Evolutionary conservation across 345 rosid genomes (phyloP), one percentile per base, ranked within the genome.

Genomic region (Microthlaspi erraticum): DNA sequence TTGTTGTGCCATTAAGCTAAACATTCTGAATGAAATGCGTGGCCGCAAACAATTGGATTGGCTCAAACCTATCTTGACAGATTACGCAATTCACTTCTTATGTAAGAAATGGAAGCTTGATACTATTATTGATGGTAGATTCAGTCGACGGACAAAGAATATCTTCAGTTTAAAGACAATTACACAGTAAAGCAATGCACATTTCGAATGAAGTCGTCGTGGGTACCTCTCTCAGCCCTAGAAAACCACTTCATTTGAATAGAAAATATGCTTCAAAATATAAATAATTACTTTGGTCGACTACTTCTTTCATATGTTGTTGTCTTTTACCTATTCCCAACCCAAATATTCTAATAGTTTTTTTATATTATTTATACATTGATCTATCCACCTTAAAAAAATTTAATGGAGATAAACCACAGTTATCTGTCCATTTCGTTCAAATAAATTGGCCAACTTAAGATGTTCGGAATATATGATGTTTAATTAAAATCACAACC

Each of bases 261-360:
- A 57, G 18, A 57, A 36, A 17, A 11, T 10, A 60, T 60, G 26
- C 37, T 57, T 57, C 6, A 26, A n/a, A n/a, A 23, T 23, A 13
- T 41, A 41, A 20, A 34, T 44, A 14, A 61, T 44, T 62, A 63
- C 23, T 51, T 51, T 51, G 38, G 65, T 52, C 70, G 48, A 49
- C 59, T 36, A 50, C 46, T 65, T 65, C 59, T 45, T 46, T 37
- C 48, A 51, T 51, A 20, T 17, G 49, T 52, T 37, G 49, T 65
- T 50, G 49, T 51, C 70, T 38, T 65, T 65, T 51, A 52, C 70
- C 38, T 65, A 37, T 65, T 52, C 70, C 60, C 44, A 64, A 20
- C 29, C 29, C 59, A 51, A 5, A 32, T 44, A 62, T 64, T 36
- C 20, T 34, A 11, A 5, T 36, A n/a, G 7, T 0, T 1, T 64